Conservation (phyloP, 1,284 basidiomycete species). For the Leccinum pachyderme region DNA sequence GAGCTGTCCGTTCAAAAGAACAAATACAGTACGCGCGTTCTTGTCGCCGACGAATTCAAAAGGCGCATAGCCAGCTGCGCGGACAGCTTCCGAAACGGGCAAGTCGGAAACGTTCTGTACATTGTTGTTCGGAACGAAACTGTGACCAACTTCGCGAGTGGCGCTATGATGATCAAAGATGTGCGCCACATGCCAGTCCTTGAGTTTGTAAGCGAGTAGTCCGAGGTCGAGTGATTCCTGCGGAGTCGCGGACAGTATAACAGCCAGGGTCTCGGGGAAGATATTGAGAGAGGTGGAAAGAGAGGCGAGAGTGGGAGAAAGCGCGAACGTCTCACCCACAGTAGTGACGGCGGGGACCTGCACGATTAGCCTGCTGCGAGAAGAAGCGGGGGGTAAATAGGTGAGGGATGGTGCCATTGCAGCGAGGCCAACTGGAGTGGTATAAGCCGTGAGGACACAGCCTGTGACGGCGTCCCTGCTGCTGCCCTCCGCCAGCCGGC, state of each 20-base stretch:
- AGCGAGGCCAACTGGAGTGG: slow-evolving; percentile 72
- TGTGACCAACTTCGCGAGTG: slow-evolving; percentile 66
- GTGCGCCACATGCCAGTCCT: slow-evolving; percentile 67
- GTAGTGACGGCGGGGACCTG: slow-evolving; percentile 75
- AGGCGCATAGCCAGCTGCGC: slow-evolving; percentile 53
- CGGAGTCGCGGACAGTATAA: slow-evolving; percentile 79
- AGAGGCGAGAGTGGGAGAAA: slow-evolving; percentile 71
- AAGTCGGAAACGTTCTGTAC: slow-evolving; percentile 31
- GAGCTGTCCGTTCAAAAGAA: slow-evolving; percentile 69
- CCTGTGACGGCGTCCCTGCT: slow-evolving; percentile 60
- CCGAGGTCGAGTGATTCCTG: slow-evolving; percentile 78
- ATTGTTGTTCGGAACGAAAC: slow-evolving; percentile 36
- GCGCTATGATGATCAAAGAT: slow-evolving; percentile 76
- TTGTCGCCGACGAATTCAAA: slow-evolving; percentile 70
- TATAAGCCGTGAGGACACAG: slow-evolving; percentile 70
- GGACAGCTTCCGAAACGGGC: slow-evolving; percentile 47
- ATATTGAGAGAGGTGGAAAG: slow-evolving; percentile 59
- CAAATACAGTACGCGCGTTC: slow-evolving; percentile 56
- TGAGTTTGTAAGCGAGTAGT: slow-evolving; percentile 61
- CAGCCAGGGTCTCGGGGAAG: slow-evolving; percentile 68
- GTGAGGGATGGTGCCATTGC: slow-evolving; percentile 74
- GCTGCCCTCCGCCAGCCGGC: slow-evolving; percentile 76
- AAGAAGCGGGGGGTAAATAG: slow-evolving; percentile 59
- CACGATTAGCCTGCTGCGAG: slow-evolving; percentile 66
- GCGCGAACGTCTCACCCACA: slow-evolving; percentile 60